Conservation (phyloP, 345 rosid genomes). For the Tarenaya hassleriana region DNA sequence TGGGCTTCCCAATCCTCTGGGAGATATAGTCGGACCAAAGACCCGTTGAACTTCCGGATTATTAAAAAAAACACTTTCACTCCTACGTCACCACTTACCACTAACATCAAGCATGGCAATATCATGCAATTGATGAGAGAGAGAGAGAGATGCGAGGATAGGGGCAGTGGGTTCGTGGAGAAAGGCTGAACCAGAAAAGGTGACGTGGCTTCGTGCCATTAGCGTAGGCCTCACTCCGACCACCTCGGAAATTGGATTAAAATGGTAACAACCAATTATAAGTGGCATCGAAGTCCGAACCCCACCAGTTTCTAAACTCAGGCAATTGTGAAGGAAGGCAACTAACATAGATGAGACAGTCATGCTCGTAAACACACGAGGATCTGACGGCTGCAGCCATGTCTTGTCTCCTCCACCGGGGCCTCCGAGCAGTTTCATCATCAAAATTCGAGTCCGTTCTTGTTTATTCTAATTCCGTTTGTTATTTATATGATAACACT, state of each 20-base stretch:
- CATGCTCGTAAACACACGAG: conserved; percentile 21
- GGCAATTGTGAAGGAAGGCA: conserved; percentile 7
- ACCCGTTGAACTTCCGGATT: too few species aligned
- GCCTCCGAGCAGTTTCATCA: conserved; percentile 16
- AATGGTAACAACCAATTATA: conserved; percentile 3
- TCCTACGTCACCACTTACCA: too few species aligned
- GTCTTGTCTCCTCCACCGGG: conserved; percentile 20
- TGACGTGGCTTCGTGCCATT: conserved; percentile 60
- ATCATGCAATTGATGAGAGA: conserved; percentile 20
- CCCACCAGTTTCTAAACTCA: neutral
- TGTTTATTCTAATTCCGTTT: neutral
- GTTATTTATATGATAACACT: neutral
- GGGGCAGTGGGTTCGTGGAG: conserved; percentile 76
- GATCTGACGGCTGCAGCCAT: conserved; percentile 27
- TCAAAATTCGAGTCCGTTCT: too few species aligned
- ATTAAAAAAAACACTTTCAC: too few species aligned
- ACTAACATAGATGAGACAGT: neutral
- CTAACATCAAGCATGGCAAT: too few species aligned
- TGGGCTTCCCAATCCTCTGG: too few species aligned
- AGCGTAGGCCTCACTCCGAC: conserved; percentile 28
- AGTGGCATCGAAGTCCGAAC: neutral
- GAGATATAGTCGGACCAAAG: too few species aligned
- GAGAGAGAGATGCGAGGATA: conserved; percentile 49
- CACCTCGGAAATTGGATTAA: conserved; percentile 22
- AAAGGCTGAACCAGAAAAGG: conserved; percentile 35